Evolutionary conservation across 108 stramenopile genomes (phyloP).

Genomic region (Skeletonema potamos): DNA sequence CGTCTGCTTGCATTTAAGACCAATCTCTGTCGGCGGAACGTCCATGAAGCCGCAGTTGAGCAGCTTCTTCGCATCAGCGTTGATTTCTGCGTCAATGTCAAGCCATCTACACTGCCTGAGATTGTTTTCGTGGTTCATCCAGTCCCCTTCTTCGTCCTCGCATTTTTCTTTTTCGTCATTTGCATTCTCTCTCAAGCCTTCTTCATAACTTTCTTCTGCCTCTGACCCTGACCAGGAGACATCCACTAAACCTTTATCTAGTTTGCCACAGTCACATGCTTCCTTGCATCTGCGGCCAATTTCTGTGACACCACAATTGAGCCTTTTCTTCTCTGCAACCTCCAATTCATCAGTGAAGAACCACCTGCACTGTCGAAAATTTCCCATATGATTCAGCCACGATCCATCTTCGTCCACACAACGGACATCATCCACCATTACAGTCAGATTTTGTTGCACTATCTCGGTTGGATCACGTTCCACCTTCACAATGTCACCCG

Average conservation of each 20-base stretch:
- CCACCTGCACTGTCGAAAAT: background rate
- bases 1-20: constrained; percentile 17
- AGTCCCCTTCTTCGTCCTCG: background rate
- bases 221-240: background rate
- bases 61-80: constrained; percentile 24
- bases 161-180: background rate
- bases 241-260: background rate
- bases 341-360: background rate
- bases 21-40: constrained; percentile 47
- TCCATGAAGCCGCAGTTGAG: constrained; percentile 34
- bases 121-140: background rate
- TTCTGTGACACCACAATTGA: background rate
- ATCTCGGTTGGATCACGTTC: background rate
- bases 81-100: constrained; percentile 14
- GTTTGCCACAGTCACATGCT: background rate
- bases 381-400: background rate
- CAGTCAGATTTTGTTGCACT: background rate
- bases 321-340: background rate
- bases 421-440: background rate
- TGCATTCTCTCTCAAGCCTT: background rate
- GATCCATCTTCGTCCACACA: background rate
- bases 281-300: background rate
- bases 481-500: background rate
- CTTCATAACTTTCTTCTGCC: background rate
- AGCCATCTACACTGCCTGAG: constrained; percentile 31